A percentile compares a stretch with the other conserved stretches of the same genome.
Conservation (phyloP, 1,284 basidiomycete genomes). For the Waitea zeae region DNA sequence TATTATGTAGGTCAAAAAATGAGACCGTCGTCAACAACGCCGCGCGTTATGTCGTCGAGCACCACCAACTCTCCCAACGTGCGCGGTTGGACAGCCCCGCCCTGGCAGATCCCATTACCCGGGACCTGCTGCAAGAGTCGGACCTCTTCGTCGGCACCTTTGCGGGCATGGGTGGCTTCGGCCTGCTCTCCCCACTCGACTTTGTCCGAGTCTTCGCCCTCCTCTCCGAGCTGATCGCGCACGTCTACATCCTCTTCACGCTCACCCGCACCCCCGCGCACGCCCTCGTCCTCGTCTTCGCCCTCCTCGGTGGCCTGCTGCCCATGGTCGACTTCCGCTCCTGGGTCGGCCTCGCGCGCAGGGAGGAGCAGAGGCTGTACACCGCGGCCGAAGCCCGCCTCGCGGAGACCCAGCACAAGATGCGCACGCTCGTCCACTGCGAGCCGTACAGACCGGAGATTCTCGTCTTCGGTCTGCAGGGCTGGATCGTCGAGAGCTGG, state of each 20-base stretch:
- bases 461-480: constrained; percentile 60
- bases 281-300: constrained; percentile 37
- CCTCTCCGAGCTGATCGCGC: constrained; percentile 50
- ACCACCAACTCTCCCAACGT: constrained; percentile 57
- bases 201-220: constrained; percentile 56
- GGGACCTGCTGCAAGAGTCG: constrained; percentile 68
- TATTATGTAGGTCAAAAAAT: constrained; percentile 34
- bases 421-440: constrained; percentile 54
- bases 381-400: constrained; percentile 36
- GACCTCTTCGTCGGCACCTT: constrained; percentile 66
- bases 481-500: constrained; percentile 70
- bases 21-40: constrained; percentile 53
- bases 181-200: constrained; percentile 59
- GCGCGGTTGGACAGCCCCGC: constrained; percentile 65
- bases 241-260: constrained; percentile 48
- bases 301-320: constrained; percentile 34
- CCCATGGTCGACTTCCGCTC: constrained; percentile 36
- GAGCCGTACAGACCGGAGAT: constrained; percentile 59
- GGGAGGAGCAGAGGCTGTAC: constrained; percentile 19
- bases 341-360: constrained; percentile 12
- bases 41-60: constrained; percentile 54
- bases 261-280: constrained; percentile 41
- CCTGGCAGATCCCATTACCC: constrained; percentile 47
- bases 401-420: constrained; percentile 49
- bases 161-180: constrained; percentile 46